A percentile compares a stretch with the other conserved stretches of the same genome.
These are phyloP conservation scores for Tephrocybe rancida DNA, from an alignment of 768 basidiomycete species.

Conservation along the genomic window DNA sequence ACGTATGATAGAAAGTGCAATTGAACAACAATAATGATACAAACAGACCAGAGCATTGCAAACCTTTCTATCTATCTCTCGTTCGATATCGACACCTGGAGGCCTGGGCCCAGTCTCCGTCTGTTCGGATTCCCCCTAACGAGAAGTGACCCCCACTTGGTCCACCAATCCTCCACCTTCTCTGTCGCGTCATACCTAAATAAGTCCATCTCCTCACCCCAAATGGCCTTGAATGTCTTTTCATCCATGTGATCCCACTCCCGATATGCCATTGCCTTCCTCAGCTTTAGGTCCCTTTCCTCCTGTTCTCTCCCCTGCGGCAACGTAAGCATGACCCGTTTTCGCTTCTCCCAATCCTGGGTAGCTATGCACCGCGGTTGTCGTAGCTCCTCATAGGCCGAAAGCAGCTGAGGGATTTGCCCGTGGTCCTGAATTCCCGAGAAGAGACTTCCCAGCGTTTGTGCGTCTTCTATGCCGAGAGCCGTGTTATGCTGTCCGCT, in stretches of 20 bases:
- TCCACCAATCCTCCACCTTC: slow-evolving; percentile 67
- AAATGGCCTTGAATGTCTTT: slow-evolving; percentile 43
- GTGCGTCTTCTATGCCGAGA: slow-evolving; percentile 63
- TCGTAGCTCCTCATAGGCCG: slow-evolving; percentile 61
- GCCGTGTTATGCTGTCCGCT: slow-evolving; percentile 52
- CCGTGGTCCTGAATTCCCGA: slow-evolving; percentile 46
- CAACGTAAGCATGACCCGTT: slow-evolving; percentile 45
- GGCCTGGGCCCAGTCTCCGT: slow-evolving; percentile 14
- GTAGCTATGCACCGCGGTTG: slow-evolving; percentile 51
- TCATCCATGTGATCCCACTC: slow-evolving; percentile 49
- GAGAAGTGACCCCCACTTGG: slow-evolving; percentile 42
- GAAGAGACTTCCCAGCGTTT: slow-evolving; percentile 61
- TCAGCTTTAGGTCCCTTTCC: slow-evolving; percentile 44
- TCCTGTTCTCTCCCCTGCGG: slow-evolving; percentile 46
- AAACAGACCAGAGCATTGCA: too few relatives aligned
- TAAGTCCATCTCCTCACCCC: slow-evolving; percentile 54
- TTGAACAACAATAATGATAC: neutral
- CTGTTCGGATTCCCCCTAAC: slow-evolving; percentile 21
- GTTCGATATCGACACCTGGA: slow-evolving; percentile 25
- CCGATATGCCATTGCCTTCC: slow-evolving; percentile 31
- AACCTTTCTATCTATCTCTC: neutral
- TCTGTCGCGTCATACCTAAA: slow-evolving; percentile 57
- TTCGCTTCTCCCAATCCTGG: slow-evolving; percentile 45
- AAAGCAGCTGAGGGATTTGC: slow-evolving; percentile 52
- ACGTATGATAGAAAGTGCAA: neutral